Evolutionary conservation across 352 stramenopile genomes (phyloP).

Genomic region (Phytophthora citrophthora): DNA sequence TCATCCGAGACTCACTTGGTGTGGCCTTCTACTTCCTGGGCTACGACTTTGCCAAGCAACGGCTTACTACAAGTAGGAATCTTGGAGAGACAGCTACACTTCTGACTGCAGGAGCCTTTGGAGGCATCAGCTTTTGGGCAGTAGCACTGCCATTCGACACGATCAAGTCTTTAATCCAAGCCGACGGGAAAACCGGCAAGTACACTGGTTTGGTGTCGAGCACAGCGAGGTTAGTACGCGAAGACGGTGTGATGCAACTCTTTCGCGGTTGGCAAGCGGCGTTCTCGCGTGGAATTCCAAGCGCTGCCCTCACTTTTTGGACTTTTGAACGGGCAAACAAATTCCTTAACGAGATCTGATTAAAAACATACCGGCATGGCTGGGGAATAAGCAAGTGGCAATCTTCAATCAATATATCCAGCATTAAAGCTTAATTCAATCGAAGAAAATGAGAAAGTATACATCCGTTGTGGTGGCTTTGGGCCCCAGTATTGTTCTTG

Average conservation of each 20-base stretch:
- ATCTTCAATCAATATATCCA: conserved; percentile 21
- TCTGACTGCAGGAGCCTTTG: conserved; percentile 70
- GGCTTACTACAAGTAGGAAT: conserved; percentile 25
- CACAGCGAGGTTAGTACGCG: conserved; percentile 48
- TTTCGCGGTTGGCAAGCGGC: conserved; percentile 84
- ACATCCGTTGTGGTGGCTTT: too few species aligned
- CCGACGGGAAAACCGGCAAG: conserved; percentile 49
- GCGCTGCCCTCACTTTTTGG: conserved; percentile 85
- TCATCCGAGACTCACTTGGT: conserved; percentile 84
- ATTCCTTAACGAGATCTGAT: conserved; percentile 51
- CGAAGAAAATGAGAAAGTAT: too few species aligned
- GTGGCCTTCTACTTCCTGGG: conserved; percentile 88
- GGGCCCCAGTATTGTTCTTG: too few species aligned
- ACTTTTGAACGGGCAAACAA: conserved; percentile 71
- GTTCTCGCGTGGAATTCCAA: conserved; percentile 78
- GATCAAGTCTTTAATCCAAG: conserved; percentile 86
- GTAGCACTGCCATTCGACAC: conserved; percentile 87
- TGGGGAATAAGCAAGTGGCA: neutral
- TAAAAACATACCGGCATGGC: neutral
- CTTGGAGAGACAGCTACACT: conserved; percentile 61
- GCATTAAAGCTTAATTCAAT: neutral
- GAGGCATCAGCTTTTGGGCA: conserved; percentile 86
- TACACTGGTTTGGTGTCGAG: conserved; percentile 54
- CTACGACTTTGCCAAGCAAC: conserved; percentile 77
- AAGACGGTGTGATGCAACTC: conserved; percentile 65